Evolutionary conservation across 805 yeast genomes (phyloP), one percentile per base, ranked within the genome.

Genomic region (Kodamaea hsintzibuensis): DNA sequence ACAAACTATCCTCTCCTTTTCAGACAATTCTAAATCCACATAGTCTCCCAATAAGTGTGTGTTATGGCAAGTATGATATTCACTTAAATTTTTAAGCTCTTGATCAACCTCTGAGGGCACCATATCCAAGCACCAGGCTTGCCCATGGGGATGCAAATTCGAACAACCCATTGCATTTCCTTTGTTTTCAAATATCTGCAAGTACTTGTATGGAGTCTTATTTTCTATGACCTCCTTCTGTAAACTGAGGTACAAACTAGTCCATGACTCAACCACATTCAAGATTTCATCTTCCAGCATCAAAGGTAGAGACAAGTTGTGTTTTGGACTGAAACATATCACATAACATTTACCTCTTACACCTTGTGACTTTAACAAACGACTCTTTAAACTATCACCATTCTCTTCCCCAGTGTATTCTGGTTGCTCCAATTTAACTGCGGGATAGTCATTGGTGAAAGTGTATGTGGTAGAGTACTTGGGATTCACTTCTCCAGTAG

Each of bases 161-260:
- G 91, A 86, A 63, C 92, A 87, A 40, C 92, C 92, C 92, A 87
- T 87, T 5, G 89, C 87, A 42, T 84, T 74, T 30, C 92, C 92
- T 68, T 87, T 87, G 66, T 87, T 87, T 66, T 87, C 93, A 64
- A 87, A 87, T 39, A 87, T 84, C 70, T 86, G 91, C 56, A 86
- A 69, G 68, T 87, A 86, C 57, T 77, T 76, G 64, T 65, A 81
- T 30, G 87, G 82, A 2, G 44, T 42, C 16, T 33, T 38, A 10
- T 39, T 42, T 10, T 48, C 42, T 12, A 40, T 16, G 3, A 74
- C 74, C 57, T 78, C 77, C 12, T 57, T 57, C 42, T 77, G 67
- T 39, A 86, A 71, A 30, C 71, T 74, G 17, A 62, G 33, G 65
- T 83, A 85, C 38, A 86, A 73, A 5, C 63, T 57, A 61, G 78